Evolutionary conservation across 208 protist species (phyloP).

Genomic region (Acanthamoeba lenticulata): DNA sequence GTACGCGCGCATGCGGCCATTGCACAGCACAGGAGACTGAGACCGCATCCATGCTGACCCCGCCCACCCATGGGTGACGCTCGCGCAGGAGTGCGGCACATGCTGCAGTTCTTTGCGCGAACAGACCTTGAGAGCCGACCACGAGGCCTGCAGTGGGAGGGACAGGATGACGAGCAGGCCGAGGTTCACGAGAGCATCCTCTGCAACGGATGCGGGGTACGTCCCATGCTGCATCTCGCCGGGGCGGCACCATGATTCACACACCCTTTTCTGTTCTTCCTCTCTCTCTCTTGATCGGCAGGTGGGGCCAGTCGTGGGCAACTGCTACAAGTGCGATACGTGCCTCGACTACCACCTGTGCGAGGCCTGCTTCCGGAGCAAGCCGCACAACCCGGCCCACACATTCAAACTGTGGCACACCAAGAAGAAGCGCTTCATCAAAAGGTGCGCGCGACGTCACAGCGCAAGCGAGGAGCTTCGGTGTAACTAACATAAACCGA

Average conservation of each 20-base stretch:
- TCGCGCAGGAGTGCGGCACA: background rate
- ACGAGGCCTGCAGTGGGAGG: background rate
- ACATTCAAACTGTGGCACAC: conserved; percentile 15
- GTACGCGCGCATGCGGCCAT: too few relatives aligned
- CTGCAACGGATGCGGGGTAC: conserved; percentile 11
- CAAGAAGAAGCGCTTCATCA: background rate
- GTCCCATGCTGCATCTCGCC: background rate
- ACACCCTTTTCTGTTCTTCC: background rate
- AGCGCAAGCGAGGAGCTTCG: too few relatives aligned
- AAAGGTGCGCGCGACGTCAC: background rate
- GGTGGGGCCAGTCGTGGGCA: conserved; percentile 5
- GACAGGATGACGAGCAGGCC: background rate
- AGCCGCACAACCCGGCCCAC: background rate
- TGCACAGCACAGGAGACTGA: too few relatives aligned
- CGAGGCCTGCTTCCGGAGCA: background rate
- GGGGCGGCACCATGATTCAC: background rate
- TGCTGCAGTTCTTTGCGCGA: conserved; percentile 22
- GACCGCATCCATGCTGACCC: too few relatives aligned
- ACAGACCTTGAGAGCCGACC: background rate
- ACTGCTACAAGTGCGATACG: conserved; percentile 10
- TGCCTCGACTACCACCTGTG: conserved; percentile 42
- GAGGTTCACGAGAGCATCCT: conserved; percentile 18
- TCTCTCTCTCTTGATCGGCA: too few relatives aligned
- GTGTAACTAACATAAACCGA: too few relatives aligned
- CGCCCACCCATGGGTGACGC: too few relatives aligned